These are phyloP conservation scores for Fusarium ramigenum DNA, from an alignment of 2,329 filamentous ascomycete species.

Conservation along the genomic window DNA sequence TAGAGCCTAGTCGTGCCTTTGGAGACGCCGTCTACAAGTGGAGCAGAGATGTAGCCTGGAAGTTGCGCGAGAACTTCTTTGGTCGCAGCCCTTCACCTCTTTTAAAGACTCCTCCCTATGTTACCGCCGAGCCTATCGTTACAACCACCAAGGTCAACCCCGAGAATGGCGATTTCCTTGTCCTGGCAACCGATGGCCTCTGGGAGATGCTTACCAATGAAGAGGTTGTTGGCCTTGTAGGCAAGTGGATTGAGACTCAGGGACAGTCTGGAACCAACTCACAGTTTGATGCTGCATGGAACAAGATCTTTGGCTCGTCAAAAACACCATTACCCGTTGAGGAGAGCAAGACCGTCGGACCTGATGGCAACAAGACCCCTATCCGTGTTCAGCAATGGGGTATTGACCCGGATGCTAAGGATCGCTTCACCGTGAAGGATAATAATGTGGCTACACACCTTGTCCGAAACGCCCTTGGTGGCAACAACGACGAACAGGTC, in stretches of 20 bases:
- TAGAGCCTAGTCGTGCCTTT: constrained; percentile 94
- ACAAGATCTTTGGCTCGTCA: constrained; percentile 65
- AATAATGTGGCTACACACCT: constrained; percentile 97
- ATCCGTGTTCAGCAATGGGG: constrained; percentile 94
- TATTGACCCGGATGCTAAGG: constrained; percentile 74
- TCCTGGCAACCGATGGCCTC: constrained; percentile 94
- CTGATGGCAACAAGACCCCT: constrained; percentile 82
- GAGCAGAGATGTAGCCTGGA: constrained; percentile 83
- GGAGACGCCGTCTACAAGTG: constrained; percentile 98
- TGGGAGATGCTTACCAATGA: constrained; percentile 99
- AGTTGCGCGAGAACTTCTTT: constrained; percentile 87
- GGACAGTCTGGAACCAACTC: constrained; percentile 60
- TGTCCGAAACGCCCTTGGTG: constrained; percentile 92
- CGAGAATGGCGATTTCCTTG: constrained; percentile 90
- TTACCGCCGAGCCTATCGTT: constrained; percentile 93
- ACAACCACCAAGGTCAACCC: constrained; percentile 93
- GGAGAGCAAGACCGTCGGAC: constrained; percentile 57
- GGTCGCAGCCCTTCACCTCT: constrained; percentile 79
- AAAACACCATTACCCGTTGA: constrained; percentile 78
- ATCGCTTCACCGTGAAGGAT: constrained; percentile 92
- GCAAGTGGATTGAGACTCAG: constrained; percentile 93
- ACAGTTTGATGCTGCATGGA: constrained; percentile 77
- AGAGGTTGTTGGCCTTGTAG: constrained; percentile 95
- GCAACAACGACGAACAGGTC: constrained; percentile 92
- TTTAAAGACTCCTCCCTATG: constrained; percentile 92